phyloP scores from a whole-genome alignment of 1,139 yeast genomes.

The Candida albicans region DNA sequence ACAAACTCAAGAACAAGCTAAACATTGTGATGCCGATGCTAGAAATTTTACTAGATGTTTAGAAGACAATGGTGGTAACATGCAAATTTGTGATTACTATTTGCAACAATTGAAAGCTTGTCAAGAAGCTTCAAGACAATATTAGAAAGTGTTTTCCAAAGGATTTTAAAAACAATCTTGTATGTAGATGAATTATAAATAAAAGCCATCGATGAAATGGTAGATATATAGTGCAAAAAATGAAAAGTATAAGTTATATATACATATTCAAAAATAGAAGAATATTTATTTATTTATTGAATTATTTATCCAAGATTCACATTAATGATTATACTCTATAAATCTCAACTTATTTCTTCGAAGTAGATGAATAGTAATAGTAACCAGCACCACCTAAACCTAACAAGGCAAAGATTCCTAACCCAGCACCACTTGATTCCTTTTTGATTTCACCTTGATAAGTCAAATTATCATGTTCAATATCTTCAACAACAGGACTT shows the following conservation, averaged over 20 bases:
- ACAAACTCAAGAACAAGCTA: conserved; percentile 51
- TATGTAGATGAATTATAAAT: conserved; percentile 7
- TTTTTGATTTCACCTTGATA: conserved; percentile 4
- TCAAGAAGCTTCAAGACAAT: conserved; percentile 88
- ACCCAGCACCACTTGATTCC: conserved; percentile 6
- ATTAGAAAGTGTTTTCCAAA: conserved; percentile 33
- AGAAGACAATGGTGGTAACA: conserved; percentile 89
- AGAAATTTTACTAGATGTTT: conserved; percentile 93
- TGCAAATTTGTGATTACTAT: conserved; percentile 95
- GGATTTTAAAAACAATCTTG: not conserved
- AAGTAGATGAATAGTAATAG: conserved; percentile 13
- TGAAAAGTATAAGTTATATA: not conserved
- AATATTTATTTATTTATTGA: conserved; percentile 1
- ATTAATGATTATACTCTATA: not conserved
- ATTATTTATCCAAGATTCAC: no score
- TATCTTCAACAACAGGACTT: conserved; percentile 37
- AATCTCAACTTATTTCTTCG: not conserved
- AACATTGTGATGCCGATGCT: conserved; percentile 87
- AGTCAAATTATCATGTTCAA: conserved; percentile 38
- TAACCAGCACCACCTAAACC: conserved; percentile 28
- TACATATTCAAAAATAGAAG: not conserved
- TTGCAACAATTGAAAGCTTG: conserved; percentile 96
- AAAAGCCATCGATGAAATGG: not conserved
- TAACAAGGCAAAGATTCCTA: conserved; percentile 18
- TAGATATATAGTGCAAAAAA: not conserved